Percentiles rank a stretch among this genome's conserved stretches.
Evolutionary conservation across 306 rosid genomes (phyloP).

Genomic region (Malus fusca): DNA sequence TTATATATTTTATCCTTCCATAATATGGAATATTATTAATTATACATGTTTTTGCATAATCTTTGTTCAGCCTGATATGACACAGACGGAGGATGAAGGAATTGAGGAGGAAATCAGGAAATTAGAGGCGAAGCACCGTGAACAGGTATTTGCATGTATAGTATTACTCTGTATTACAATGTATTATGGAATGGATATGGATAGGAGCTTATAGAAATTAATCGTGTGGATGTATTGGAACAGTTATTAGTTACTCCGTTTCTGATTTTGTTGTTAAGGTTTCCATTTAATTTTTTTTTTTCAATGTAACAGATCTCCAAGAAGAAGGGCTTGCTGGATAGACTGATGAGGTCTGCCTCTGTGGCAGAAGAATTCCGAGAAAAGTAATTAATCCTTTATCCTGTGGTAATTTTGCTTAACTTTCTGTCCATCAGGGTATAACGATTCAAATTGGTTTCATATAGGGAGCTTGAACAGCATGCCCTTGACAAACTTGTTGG

Average conservation of each 20-base stretch:
- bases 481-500: slow-evolving; percentile 74
- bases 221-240: not conserved
- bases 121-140: slow-evolving; percentile 59
- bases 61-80: slow-evolving; percentile 63
- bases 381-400: slow-evolving; percentile 45
- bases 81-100: slow-evolving; percentile 58
- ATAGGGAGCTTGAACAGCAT: slow-evolving; percentile 77
- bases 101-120: slow-evolving; percentile 60
- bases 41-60: slow-evolving; percentile 20
- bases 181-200: not conserved
- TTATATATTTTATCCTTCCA: not conserved
- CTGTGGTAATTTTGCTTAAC: slow-evolving; percentile 9
- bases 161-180: slow-evolving; percentile 10
- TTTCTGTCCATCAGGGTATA: slow-evolving; percentile 21
- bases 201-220: not conserved
- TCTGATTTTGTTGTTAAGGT: not conserved
- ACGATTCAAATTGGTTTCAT: slow-evolving; percentile 11
- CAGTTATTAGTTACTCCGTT: not conserved
- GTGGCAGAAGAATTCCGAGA: slow-evolving; percentile 56
- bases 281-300: slow-evolving; percentile 23
- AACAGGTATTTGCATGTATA: slow-evolving; percentile 45
- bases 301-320: slow-evolving; percentile 47
- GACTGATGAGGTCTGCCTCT: slow-evolving; percentile 51
- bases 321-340: slow-evolving; percentile 57
- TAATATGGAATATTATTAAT: slow-evolving; percentile 6